Conservation (phyloP, 345 rosid genomes). For the Noccaea bulbosa region DNA sequence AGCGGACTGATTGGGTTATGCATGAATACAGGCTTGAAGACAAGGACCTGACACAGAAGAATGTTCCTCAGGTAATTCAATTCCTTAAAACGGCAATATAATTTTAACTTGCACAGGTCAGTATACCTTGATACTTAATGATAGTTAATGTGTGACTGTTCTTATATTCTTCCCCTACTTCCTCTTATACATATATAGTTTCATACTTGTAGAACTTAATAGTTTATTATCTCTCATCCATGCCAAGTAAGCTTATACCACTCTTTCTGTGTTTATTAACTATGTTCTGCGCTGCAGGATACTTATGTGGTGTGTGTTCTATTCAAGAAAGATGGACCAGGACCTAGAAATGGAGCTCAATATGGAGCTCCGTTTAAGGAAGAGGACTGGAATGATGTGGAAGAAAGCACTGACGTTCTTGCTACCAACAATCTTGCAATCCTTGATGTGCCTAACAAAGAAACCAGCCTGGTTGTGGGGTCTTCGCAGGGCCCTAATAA, state of each 20-base stretch:
- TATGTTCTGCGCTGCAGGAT: slow-evolving; percentile 55
- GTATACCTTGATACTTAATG: not conserved
- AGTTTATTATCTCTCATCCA: not conserved
- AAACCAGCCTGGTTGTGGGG: slow-evolving; percentile 22
- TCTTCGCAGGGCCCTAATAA: not conserved
- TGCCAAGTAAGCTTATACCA: not conserved
- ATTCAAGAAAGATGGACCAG: slow-evolving; percentile 91
- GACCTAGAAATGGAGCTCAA: slow-evolving; percentile 97
- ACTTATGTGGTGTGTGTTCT: slow-evolving; percentile 86
- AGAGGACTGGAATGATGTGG: slow-evolving; percentile 88
- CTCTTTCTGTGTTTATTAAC: slow-evolving; percentile 1
- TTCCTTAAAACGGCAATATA: no score
- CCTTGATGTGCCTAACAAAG: slow-evolving; percentile 6
- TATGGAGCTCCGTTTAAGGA: slow-evolving; percentile 96
- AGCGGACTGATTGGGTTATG: slow-evolving; percentile 89
- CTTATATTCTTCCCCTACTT: not conserved
- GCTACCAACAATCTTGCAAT: not conserved
- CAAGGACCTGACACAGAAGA: slow-evolving; percentile 44
- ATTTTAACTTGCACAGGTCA: not conserved
- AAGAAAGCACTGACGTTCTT: slow-evolving; percentile 20
- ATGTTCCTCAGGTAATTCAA: slow-evolving; percentile 44
- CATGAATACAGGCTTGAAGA: slow-evolving; percentile 74
- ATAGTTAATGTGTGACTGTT: not conserved
- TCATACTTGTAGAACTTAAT: not conserved
- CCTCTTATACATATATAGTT: not conserved